Evolutionary conservation across 148 eudicot species (phyloP).

Genomic region (Fagopyrum homotropicum): DNA sequence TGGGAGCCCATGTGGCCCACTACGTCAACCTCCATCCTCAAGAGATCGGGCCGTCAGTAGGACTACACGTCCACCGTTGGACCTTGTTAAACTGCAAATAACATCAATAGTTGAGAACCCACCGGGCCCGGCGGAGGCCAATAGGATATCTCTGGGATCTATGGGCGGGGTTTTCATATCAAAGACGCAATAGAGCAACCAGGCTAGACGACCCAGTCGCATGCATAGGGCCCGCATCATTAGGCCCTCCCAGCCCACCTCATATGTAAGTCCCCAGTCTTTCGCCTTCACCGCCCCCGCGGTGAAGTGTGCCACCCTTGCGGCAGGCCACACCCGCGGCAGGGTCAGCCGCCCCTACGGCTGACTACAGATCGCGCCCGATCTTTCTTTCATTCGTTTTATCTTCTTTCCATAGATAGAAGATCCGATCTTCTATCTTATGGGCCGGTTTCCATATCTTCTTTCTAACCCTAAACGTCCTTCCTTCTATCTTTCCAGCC

Average conservation of each 20-base stretch:
- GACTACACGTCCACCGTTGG: conserved; percentile 56
- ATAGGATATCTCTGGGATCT: conserved; percentile 57
- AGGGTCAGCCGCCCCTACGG: no score
- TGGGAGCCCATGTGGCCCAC: conserved; percentile 70
- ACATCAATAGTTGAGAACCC: conserved; percentile 86
- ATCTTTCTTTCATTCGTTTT: no score
- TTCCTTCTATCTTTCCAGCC: no score
- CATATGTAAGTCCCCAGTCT: no score
- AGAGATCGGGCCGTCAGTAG: conserved; percentile 63
- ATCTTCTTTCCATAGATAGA: no score
- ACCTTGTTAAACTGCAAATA: conserved; percentile 50
- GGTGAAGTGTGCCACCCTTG: no score
- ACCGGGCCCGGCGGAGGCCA: conserved; percentile 88
- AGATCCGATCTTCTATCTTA: no score
- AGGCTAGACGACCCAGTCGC: conserved; percentile 70
- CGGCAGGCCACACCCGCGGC: no score
- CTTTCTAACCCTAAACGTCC: no score
- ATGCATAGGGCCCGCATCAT: conserved; percentile 80
- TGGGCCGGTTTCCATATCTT: no score
- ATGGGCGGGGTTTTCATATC: conserved; percentile 94
- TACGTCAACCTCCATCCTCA: conserved; percentile 41
- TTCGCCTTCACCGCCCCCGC: no score
- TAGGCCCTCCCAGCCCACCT: conserved; percentile 86
- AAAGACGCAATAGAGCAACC: conserved; percentile 60
- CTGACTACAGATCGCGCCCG: no score